These are phyloP conservation scores for Ulota crispa DNA, from an alignment of 225 moss, liverwort and hornwort genomes.

Conservation along the genomic window DNA sequence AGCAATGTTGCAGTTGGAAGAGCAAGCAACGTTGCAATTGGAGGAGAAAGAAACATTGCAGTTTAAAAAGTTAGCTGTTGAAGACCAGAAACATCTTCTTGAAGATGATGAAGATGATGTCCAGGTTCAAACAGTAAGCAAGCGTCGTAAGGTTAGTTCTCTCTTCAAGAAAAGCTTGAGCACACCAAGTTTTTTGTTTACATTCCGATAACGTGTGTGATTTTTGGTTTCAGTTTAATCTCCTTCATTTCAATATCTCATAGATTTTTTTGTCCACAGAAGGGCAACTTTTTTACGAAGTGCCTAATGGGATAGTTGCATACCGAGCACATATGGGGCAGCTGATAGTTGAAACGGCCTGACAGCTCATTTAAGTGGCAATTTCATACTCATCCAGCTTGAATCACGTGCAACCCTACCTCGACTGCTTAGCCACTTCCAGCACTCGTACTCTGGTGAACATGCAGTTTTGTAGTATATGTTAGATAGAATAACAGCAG, in stretches of 20 bases:
- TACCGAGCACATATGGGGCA: conserved; percentile 17
- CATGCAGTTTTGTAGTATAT: conserved; percentile 41
- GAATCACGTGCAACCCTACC: conserved; percentile 22
- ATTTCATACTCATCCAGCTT: conserved; percentile 11
- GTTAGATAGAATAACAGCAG: conserved; percentile 11
- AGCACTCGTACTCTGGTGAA: conserved; percentile 22
- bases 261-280: conserved; percentile 40
- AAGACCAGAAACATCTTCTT: conserved; percentile 62
- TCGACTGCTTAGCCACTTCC: conserved; percentile 26
- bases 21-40: background rate
- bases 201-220: background rate
- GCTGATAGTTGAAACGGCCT: conserved; percentile 28
- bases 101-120: conserved; percentile 83
- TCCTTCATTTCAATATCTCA: conserved; percentile 20
- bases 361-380: conserved; percentile 30
- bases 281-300: conserved; percentile 52
- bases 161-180: background rate
- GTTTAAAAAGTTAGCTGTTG: conserved; percentile 53
- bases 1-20: background rate
- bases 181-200: conserved; percentile 1
- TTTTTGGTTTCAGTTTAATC: conserved; percentile 7
- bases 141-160: conserved; percentile 63
- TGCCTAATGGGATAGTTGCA: conserved; percentile 47
- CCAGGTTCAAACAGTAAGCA: conserved; percentile 56
- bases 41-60: background rate